Evolutionary conservation across 2,329 filamentous ascomycete genomes (phyloP).

Genomic region (Colletotrichum plurivorum): DNA sequence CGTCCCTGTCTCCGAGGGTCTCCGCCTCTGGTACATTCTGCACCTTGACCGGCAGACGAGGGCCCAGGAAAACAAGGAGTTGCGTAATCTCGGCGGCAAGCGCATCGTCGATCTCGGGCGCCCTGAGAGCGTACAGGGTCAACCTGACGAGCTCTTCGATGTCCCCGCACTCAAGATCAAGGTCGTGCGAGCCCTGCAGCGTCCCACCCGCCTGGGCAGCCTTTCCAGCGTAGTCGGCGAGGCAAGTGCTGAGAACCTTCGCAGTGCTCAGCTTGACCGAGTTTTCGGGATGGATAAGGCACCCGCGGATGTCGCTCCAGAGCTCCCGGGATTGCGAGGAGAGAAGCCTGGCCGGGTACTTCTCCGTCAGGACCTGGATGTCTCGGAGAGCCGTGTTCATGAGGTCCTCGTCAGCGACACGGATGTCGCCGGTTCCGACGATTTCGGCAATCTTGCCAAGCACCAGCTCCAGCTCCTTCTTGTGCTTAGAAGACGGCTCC

Average conservation of each 20-base stretch:
- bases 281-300: constrained; percentile 79
- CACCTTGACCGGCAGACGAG: constrained; percentile 57
- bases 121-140: constrained; percentile 69
- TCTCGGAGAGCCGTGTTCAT: constrained; percentile 81
- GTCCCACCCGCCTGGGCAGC: constrained; percentile 68
- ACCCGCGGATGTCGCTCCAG: constrained; percentile 79
- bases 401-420: constrained; percentile 76
- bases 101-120: constrained; percentile 76
- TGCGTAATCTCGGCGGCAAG: constrained; percentile 85
- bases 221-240: constrained; percentile 82
- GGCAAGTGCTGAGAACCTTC: constrained; percentile 81
- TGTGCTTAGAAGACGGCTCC: constrained; percentile 70
- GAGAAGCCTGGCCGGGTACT: constrained; percentile 75
- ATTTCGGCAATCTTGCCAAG: constrained; percentile 67
- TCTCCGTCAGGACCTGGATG: constrained; percentile 76
- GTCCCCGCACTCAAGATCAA: constrained; percentile 75
- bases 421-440: constrained; percentile 67
- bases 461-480: constrained; percentile 77
- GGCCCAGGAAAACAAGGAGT: constrained; percentile 86
- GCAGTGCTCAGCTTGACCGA: constrained; percentile 84
- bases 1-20: constrained; percentile 58
- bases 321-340: constrained; percentile 71
- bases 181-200: constrained; percentile 78
- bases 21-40: constrained; percentile 54
- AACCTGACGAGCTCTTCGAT: constrained; percentile 72